A percentile compares a stretch with the other conserved stretches of the same genome.
These are phyloP conservation scores for Starmerella stigmatis DNA, from an alignment of 805 yeast genomes.

Conservation along the genomic window DNA sequence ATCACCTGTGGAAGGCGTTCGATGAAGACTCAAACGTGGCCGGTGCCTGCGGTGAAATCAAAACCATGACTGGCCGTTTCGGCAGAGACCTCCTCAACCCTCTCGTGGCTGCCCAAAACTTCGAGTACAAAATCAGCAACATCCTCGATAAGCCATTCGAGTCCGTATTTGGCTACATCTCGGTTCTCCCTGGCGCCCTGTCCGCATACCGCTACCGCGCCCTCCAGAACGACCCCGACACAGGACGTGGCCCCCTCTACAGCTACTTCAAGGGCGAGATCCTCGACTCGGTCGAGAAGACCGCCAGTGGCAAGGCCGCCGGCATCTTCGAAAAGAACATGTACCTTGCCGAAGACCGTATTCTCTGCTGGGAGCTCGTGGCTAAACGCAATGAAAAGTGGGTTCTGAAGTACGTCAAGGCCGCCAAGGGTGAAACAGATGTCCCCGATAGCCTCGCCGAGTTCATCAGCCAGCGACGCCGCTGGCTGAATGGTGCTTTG, in stretches of 20 bases:
- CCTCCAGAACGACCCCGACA: constrained; percentile 63
- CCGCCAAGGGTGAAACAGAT: constrained; percentile 93
- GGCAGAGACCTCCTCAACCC: constrained; percentile 79
- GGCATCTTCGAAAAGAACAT: constrained; percentile 91
- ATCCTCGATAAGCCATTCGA: constrained; percentile 91
- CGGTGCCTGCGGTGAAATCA: constrained; percentile 98
- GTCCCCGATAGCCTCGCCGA: constrained; percentile 94
- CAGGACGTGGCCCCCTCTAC: constrained; percentile 79
- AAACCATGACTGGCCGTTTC: constrained; percentile 85
- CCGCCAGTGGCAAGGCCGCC: constrained; percentile 41
- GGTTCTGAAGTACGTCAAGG: constrained; percentile 84
- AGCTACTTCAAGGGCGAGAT: constrained; percentile 87
- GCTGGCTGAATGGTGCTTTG: constrained; percentile 97
- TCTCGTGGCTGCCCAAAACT: constrained; percentile 88
- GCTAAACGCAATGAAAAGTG: constrained; percentile 75
- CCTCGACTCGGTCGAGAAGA: constrained; percentile 39
- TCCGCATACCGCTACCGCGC: constrained; percentile 92
- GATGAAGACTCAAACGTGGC: constrained; percentile 95
- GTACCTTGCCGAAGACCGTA: constrained; percentile 96
- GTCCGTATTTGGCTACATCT: constrained; percentile 81
- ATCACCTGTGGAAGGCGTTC: constrained; percentile 94
- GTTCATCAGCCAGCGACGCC: constrained; percentile 87
- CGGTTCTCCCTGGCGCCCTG: constrained; percentile 91
- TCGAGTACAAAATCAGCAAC: constrained; percentile 95
- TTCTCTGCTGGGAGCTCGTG: constrained; percentile 89